Base-by-base conservation (phyloP, 306 rosid species). In the Bauhinia variegata region DNA sequence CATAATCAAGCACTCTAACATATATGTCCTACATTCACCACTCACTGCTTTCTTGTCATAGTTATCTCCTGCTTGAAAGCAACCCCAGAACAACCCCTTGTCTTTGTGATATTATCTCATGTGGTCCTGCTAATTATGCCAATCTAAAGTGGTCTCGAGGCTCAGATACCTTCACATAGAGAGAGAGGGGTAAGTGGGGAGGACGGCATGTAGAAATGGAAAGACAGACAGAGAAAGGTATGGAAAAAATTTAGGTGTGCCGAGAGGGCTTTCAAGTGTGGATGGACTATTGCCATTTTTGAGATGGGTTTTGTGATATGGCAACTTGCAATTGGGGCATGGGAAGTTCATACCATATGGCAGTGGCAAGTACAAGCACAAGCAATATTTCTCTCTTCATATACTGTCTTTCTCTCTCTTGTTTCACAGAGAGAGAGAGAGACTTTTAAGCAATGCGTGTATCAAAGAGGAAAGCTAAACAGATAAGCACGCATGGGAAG, bases 201-300 rank as follows among this genome's bases (percentile, higher is more conserved):
- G 79, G 31, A 69, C 88, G 91, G 96, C 96, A 74, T 89, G 97
- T 74, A 86, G 73, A 88, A 74, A 78, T 83, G 86, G 98, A 88
- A 88, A 89, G 80, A 67, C 19, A 60, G 56, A 36, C 11, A 32
- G 10, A 50, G 16, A 60, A 72, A 67, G n/a, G 12, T 7, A 51
- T 49, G 43, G 69, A 28, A 64, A 61, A 48, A 48, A 43, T 51
- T 63, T 75, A 48, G 52, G 49, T 37, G 38, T 54, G 65, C 46
- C 11, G 51, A 8, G 74, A 74, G 76, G 71, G 87, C 67, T 78
- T 89, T 87, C 82, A 70, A 85, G 74, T 74, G 87, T 72, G 39
- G 57, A 71, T 59, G 60, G 80, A 80, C 83, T 75, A 78, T 67
- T 66, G 36, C 73, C 89, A 80, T 73, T 68, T 81, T 5, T 74